Evolutionary conservation across 352 stramenopile genomes (phyloP).

Genomic region (Blastocystis sp.): DNA sequence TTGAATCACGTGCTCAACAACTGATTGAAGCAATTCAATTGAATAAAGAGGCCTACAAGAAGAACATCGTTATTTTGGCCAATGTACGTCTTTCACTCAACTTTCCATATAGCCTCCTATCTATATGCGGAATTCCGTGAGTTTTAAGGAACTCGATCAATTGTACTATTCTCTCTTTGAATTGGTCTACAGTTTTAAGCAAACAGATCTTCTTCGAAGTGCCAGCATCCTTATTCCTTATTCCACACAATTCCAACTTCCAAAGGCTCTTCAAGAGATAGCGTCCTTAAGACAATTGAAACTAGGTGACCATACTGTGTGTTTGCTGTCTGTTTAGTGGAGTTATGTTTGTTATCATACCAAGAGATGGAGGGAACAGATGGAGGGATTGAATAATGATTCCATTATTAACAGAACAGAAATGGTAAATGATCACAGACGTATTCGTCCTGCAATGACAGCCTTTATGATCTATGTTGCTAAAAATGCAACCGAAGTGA

Average conservation of each 20-base stretch:
- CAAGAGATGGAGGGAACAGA: background rate
- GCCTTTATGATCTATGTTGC: background rate
- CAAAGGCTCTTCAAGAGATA: slow-evolving; percentile 12
- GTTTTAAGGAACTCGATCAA: slow-evolving; percentile 30
- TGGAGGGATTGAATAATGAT: background rate
- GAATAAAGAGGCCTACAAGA: background rate
- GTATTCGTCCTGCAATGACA: background rate
- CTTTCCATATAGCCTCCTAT: slow-evolving; percentile 31
- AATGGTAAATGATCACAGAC: background rate
- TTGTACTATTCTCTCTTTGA: slow-evolving; percentile 42
- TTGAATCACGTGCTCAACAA: background rate
- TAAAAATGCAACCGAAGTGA: background rate
- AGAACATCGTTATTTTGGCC: slow-evolving; percentile 52
- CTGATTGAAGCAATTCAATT: slow-evolving; percentile 4
- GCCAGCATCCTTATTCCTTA: slow-evolving; percentile 42
- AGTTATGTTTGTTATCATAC: background rate
- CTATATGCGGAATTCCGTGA: slow-evolving; percentile 13
- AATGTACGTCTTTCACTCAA: background rate
- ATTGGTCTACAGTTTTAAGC: slow-evolving; percentile 52
- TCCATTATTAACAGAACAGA: background rate
- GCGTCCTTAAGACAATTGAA: slow-evolving; percentile 16
- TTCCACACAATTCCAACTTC: slow-evolving; percentile 49
- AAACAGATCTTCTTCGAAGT: slow-evolving; percentile 34
- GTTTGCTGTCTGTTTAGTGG: slow-evolving; percentile 53
- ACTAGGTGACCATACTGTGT: slow-evolving; percentile 42